Conservation (phyloP, 2,329 filamentous ascomycete species). For the Erysiphe pulchra region DNA sequence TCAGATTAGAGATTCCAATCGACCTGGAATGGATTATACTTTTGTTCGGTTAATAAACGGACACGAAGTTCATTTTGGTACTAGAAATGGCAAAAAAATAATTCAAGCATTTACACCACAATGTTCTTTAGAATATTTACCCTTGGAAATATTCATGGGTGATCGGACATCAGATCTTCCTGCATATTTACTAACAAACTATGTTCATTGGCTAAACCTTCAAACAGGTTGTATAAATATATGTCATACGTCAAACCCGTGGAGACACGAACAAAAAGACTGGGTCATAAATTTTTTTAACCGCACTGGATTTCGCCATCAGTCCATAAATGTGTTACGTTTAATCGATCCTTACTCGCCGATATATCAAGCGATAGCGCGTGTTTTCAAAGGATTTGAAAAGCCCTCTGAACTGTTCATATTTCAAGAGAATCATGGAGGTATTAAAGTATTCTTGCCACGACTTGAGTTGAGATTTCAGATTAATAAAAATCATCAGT, state of each 20-base stretch:
- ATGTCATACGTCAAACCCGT: conserved; percentile 18
- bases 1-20: conserved; percentile 15
- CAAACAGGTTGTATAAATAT: conserved; percentile 21
- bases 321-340: conserved; percentile 5
- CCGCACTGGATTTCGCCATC: conserved; percentile 5
- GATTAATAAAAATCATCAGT: conserved; percentile 18
- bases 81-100: conserved; percentile 12
- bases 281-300: conserved; percentile 16
- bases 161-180: conserved; percentile 22
- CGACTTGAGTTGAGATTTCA: conserved; percentile 25
- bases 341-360: conserved; percentile 24
- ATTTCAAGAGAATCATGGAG: conserved; percentile 14
- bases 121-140: conserved; percentile 14
- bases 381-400: conserved; percentile 26
- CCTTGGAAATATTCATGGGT: conserved; percentile 11
- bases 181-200: conserved; percentile 20
- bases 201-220: conserved; percentile 33
- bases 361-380: conserved; percentile 16
- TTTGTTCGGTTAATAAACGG: conserved; percentile 15
- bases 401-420: conserved; percentile 17
- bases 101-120: conserved; percentile 16
- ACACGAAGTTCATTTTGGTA: conserved; percentile 27
- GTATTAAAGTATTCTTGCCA: conserved; percentile 21
- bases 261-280: conserved; percentile 15
- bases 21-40: conserved; percentile 26